Percentiles rank a stretch among this genome's conserved stretches.
These are phyloP conservation scores for Podaxis sp. DNA, from an alignment of 768 basidiomycete genomes.

Conservation along the genomic window DNA sequence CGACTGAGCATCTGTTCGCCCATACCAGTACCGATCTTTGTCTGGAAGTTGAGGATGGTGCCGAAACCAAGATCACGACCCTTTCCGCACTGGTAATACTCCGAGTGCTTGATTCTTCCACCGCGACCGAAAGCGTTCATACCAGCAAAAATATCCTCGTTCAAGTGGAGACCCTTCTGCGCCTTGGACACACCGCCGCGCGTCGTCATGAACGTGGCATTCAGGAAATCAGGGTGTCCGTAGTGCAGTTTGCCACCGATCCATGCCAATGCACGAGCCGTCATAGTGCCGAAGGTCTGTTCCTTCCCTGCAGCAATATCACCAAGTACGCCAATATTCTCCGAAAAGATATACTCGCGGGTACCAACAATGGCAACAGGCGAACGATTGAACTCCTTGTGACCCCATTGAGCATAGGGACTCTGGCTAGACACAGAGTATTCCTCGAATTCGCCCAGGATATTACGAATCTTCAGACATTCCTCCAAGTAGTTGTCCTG, in stretches of 20 bases:
- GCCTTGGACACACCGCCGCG: slow-evolving; percentile 99
- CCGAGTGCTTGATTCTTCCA: slow-evolving; percentile 98
- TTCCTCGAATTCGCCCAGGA: slow-evolving; percentile 97
- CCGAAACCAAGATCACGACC: slow-evolving; percentile 99
- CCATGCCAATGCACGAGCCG: slow-evolving; percentile 91
- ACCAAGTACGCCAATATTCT: slow-evolving; percentile 98
- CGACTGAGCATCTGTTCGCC: slow-evolving; percentile 99
- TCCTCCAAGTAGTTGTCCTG: slow-evolving; percentile 99
- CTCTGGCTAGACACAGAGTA: slow-evolving; percentile 87
- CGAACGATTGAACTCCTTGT: slow-evolving; percentile 84
- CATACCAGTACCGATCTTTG: slow-evolving; percentile 99
- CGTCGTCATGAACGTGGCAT: slow-evolving; percentile 97
- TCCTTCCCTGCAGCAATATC: slow-evolving; percentile 99
- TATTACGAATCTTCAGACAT: slow-evolving; percentile 96
- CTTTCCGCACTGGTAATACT: slow-evolving; percentile 99
- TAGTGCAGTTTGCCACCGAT: slow-evolving; percentile 99
- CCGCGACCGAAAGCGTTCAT: slow-evolving; percentile 99
- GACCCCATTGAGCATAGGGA: slow-evolving; percentile 94
- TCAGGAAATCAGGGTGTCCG: slow-evolving; percentile 98
- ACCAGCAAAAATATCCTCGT: slow-evolving; percentile 99
- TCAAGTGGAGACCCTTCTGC: slow-evolving; percentile 96
- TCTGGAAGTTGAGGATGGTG: slow-evolving; percentile 99
- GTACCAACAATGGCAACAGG: slow-evolving; percentile 98
- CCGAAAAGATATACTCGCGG: slow-evolving; percentile 99
- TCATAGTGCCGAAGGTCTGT: slow-evolving; percentile 99